Conservation (phyloP, 1,284 basidiomycete species). For the Trichosporon faecale region DNA sequence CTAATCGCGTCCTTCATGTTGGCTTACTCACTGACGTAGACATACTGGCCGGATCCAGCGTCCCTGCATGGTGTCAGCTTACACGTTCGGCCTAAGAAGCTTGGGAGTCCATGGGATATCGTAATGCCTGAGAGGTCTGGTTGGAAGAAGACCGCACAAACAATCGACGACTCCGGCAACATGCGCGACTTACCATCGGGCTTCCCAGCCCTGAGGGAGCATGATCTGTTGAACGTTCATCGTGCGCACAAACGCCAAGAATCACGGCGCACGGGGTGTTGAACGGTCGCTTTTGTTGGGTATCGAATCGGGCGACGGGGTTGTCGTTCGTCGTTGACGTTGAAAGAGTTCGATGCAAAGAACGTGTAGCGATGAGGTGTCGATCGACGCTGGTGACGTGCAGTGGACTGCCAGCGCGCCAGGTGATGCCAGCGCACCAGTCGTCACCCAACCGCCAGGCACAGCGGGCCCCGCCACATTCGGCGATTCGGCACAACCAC, state of each 20-base stretch:
- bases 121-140: neutral
- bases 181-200: constrained; percentile 67
- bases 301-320: neutral
- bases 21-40: constrained; percentile 67
- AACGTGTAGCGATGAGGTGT: constrained; percentile 5
- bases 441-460: neutral
- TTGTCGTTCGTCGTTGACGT: neutral
- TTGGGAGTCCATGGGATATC: neutral
- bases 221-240: constrained; percentile 34
- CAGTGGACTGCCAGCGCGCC: constrained; percentile 1
- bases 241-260: constrained; percentile 1
- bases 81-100: neutral
- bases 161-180: constrained; percentile 60
- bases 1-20: neutral
- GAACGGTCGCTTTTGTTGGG: constrained; percentile 7
- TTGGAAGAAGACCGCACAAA: neutral
- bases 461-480: neutral
- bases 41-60: constrained; percentile 69
- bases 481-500: constrained; percentile 10
- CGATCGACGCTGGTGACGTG: constrained; percentile 7
- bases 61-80: constrained; percentile 60
- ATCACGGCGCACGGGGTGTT: constrained; percentile 1
- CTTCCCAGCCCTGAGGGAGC: constrained; percentile 81
- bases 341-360: neutral
- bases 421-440: constrained; percentile 1